Evolutionary conservation across 371 early-diverging fungal genomes (phyloP).

Genomic region (Saksenaea oblongispora): DNA sequence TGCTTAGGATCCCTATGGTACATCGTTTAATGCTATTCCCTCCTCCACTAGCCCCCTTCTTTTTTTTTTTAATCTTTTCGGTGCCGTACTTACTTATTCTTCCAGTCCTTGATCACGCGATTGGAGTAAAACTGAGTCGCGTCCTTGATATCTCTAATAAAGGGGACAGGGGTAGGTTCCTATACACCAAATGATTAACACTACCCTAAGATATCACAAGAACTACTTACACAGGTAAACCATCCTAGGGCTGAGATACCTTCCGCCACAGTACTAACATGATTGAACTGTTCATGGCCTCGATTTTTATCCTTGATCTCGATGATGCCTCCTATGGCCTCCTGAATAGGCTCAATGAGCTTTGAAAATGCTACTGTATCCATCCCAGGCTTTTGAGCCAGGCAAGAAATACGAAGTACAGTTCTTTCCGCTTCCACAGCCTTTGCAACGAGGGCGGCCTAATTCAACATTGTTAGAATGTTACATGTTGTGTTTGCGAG

Average conservation of each 20-base stretch:
- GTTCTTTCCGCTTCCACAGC: conserved; percentile 72
- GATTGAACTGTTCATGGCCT: conserved; percentile 72
- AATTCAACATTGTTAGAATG: not conserved
- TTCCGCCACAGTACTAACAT: conserved; percentile 85
- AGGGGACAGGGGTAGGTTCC: conserved; percentile 90
- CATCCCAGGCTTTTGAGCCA: conserved; percentile 79
- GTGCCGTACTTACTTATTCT: conserved; percentile 74
- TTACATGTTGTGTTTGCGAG: not conserved
- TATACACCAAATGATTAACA: conserved; percentile 17
- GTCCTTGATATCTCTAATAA: conserved; percentile 88
- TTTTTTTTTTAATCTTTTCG: not conserved
- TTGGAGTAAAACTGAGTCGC: conserved; percentile 91
- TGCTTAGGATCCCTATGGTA: conserved; percentile 72
- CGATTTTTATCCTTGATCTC: conserved; percentile 79
- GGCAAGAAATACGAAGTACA: conserved; percentile 72
- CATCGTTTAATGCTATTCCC: conserved; percentile 61
- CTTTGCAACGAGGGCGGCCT: conserved; percentile 48
- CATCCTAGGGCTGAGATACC: conserved; percentile 92
- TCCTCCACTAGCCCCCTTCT: conserved; percentile 65
- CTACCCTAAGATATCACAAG: not conserved
- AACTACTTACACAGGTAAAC: conserved; percentile 77
- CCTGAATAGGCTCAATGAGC: conserved; percentile 74
- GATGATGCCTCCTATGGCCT: conserved; percentile 63
- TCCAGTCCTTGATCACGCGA: conserved; percentile 87
- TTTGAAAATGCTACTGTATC: conserved; percentile 52